Evolutionary conservation across 2,329 filamentous ascomycete species (phyloP), one percentile per base, ranked within the genome.

Genomic region (Ceratocystis variospora): DNA sequence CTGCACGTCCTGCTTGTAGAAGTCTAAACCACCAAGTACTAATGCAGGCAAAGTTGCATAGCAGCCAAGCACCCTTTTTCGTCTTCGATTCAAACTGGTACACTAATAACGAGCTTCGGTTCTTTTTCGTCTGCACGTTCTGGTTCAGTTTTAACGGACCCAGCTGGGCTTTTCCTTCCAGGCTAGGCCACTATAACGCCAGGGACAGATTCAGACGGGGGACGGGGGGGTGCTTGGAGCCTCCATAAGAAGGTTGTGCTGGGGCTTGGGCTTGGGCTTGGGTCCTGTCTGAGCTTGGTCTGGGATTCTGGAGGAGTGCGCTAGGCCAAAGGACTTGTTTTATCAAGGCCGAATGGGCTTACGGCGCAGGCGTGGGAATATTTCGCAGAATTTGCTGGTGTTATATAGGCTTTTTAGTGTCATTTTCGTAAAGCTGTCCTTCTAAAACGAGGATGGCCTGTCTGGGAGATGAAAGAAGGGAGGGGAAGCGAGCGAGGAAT

Each of bases 291-390:
- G 63, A 57, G 55, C 33, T 65, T 65, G 48, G 63, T 65, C 63
- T 61, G 63, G 63, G 63, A 65, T 65, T 59, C 48, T 65, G 63
- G 63, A 50, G 63, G 63, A 57, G 57, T 65, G 50, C 63, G 48
- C 63, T 65, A 65, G 50, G 37, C 57, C 63, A 45, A 59, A 45
- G n/a, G 63, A 59, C 50, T 65, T 59, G 63, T 65, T 65, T 65
- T 65, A 65, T 59, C 63, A 22, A 65, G 63, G 19, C 63, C 50
- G 57, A 65, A 65, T 57, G 33, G 44, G 45, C 41, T 59, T 31
- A 65, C 53, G 63, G 63, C 63, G 37, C 50, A 65, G 53, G 63
- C 50, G 37, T 65, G 63, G 50, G 50, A 28, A 59, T 25, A 65
- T 57, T 64, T 57, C 17, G 63, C 63, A 37, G 44, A 53, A n/a